Base-by-base conservation (phyloP, 1,284 basidiomycete genomes). In the Malassezia pachydermatis region DNA sequence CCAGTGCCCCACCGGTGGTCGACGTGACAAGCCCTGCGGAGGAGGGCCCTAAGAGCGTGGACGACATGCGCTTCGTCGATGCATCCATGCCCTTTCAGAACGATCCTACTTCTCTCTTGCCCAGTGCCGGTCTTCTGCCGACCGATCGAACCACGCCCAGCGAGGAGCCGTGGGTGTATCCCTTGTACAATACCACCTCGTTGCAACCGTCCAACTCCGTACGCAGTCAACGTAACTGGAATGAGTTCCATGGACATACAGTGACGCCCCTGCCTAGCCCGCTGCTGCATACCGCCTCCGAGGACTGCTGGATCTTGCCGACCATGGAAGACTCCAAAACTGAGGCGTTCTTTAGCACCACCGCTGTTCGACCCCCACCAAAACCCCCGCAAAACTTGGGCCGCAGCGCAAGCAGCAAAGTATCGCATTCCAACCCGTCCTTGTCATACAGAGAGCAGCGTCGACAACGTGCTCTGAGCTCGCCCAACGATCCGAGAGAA, bases 191-290 rank as follows among this genome's bases (percentile, higher is more conserved):
- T 14, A 29, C 22, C 27, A 34, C 29, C 11, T 6, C 34, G 13
- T 23, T 50, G 25, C 23, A 41, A 6, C 17, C 36, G 1, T 46
- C 62, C n/a, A 52, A 54, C n/a, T 67, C 65, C 5, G 57, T 63
- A 11, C 61, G 65, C 22, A 63, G 61, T 37, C 45, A 56, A 47
- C 55, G 64, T 20, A 64, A 59, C 25, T 67, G 65, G 66, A 64
- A 58, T 38, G 58, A 67, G 33, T 67, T 69, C 30, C 62, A 67
- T 29, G 65, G 66, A 20, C 59, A 65, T 25, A 59, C 63, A 16
- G 54, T 69, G n/a, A 58, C 60, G 40, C 63, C 66, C 4, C 50
- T 69, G 28, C 66, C 66, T 7, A 64, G 62, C 45, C 66, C 65
- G 3, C 54, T 58, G 13, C 48, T 38, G 41, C 59, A 16, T 30